Evolutionary conservation across 768 basidiomycete genomes (phyloP).

Genomic region (Crassisporium funariophilum): DNA sequence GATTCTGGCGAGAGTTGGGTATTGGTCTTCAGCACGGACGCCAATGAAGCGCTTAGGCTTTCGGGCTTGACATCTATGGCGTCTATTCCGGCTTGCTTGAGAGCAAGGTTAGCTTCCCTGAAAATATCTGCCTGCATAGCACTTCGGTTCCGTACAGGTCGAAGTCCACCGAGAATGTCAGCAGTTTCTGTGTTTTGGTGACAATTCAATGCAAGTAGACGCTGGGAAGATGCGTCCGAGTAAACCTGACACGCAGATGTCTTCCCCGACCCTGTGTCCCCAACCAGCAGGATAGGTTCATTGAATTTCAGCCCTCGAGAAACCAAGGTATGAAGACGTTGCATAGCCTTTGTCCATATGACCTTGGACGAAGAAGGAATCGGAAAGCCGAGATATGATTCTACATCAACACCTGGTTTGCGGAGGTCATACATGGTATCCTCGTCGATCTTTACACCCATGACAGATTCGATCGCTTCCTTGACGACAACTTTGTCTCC

Average conservation of each 20-base stretch:
- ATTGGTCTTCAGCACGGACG: constrained; percentile 26
- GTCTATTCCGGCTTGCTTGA: constrained; percentile 44
- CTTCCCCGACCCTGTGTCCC: constrained; percentile 97
- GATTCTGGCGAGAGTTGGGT: constrained; percentile 30
- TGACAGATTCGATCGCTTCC: constrained; percentile 86
- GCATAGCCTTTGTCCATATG: constrained; percentile 95
- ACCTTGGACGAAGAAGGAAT: constrained; percentile 52
- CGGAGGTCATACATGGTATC: constrained; percentile 63
- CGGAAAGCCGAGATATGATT: constrained; percentile 56
- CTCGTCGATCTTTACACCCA: constrained; percentile 87
- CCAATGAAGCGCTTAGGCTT: constrained; percentile 28
- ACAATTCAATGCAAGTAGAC: constrained; percentile 81
- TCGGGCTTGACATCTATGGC: constrained; percentile 24
- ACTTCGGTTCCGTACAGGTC: constrained; percentile 81
- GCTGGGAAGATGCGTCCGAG: constrained; percentile 63
- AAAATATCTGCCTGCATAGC: constrained; percentile 52
- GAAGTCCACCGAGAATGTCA: constrained; percentile 91
- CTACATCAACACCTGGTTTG: constrained; percentile 40
- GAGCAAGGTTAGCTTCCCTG: constrained; percentile 41
- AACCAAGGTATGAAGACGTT: constrained; percentile 81
- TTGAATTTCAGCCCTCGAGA: constrained; percentile 85
- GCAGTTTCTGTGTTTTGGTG: constrained; percentile 99
- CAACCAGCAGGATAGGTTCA: constrained; percentile 94
- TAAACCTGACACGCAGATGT: constrained; percentile 95
- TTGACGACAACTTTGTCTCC: constrained; percentile 92